Base-by-base conservation (phyloP, 2,329 filamentous ascomycete genomes). In the Grosmannia serpens region DNA sequence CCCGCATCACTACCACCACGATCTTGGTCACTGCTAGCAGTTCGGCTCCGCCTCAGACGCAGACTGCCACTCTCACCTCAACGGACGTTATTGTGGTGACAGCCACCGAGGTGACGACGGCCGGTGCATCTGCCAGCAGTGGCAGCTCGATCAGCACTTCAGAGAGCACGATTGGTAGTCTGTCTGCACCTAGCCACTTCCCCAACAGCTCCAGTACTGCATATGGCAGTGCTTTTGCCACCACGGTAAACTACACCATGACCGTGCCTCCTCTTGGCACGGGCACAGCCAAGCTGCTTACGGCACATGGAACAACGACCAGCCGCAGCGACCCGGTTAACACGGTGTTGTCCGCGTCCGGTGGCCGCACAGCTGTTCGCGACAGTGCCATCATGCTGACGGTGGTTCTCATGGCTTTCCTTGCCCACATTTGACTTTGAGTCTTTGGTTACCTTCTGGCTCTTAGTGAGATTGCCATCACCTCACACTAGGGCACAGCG, bases 371-470 rank as follows among this genome's bases (percentile, higher is more conserved):
- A 26, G 24, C 17, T 17, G 44, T 46, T 31, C 59, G 55, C 47
- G 38, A 15, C 2, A 71, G 69, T 61, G 63, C 67, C 44, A 63
- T 74, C 62, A 69, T 75, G 69, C 63, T 74, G 56, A 59, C 72
- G 44, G 69, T 69, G 15, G 64, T 64, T 52, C 62, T 71, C 55
- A 67, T 70, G 65, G 67, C 71, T 46, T 59, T 69, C 52, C 60
- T 73, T 57, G 49, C 55, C 38, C 46, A 26, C 50, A 44, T 56
- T 31, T 61, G 27, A 56, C 26, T 49, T 35, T 44, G 9, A 4
- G 13, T 33, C 1, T 10, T 31, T 27, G 20, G 8, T 4, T 26
- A 22, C 11, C 11, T 24, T 26, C n/a, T 20, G 33, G 52, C 2
- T 24, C n/a, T 33, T 33, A 29, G 20, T 27, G 20, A 9, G 9